Evolutionary conservation across 1,284 basidiomycete species (phyloP).

Genomic region (Pseudozyma tsukubaensis): DNA sequence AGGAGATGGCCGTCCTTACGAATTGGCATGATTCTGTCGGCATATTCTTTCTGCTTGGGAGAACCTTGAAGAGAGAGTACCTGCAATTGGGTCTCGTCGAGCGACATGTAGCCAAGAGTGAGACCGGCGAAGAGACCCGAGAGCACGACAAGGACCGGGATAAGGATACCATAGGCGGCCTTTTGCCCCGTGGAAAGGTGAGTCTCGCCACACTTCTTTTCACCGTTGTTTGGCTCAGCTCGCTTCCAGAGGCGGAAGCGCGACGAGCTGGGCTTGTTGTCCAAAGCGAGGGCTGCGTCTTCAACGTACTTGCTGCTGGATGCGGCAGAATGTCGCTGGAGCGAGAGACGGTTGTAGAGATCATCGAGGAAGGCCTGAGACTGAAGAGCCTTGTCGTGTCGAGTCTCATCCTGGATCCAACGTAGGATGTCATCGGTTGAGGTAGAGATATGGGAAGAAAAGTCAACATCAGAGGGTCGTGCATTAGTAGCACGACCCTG

Average conservation of each 20-base stretch:
- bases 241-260: conserved; percentile 40
- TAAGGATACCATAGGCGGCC: conserved; percentile 69
- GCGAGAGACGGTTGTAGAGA: conserved; percentile 33
- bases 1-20: conserved; percentile 73
- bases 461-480: conserved; percentile 12
- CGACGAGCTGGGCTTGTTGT: conserved; percentile 4
- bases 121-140: conserved; percentile 78
- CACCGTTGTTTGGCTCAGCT: conserved; percentile 11
- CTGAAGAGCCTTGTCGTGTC: conserved; percentile 1
- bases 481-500: conserved; percentile 18
- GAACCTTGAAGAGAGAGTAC: conserved; percentile 86
- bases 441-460: neutral
- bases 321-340: conserved; percentile 18
- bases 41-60: conserved; percentile 81
- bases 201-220: conserved; percentile 20
- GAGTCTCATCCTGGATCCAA: conserved; percentile 27
- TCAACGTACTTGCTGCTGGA: neutral
- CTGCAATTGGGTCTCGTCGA: conserved; percentile 90
- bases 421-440: conserved; percentile 13
- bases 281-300: neutral
- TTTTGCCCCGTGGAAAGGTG: conserved; percentile 41
- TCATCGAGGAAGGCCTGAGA: conserved; percentile 30
- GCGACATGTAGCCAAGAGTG: conserved; percentile 89
- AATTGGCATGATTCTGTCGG: conserved; percentile 85
- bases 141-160: conserved; percentile 74